Base-by-base conservation (phyloP, 331 rosid species). In the Phaseolus coccineus region DNA sequence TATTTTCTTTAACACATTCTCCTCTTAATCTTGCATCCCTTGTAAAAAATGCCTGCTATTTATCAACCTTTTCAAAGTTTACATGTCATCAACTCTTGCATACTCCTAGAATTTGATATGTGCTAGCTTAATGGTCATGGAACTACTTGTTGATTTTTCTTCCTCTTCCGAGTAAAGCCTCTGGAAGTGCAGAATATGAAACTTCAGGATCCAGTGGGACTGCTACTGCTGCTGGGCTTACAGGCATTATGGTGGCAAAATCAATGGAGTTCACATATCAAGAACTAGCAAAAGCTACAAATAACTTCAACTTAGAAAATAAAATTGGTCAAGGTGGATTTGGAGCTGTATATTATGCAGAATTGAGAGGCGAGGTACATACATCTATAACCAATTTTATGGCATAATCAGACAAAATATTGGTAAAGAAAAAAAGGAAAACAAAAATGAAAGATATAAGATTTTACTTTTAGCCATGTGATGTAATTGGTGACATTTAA, bases 291-390 rank as follows among this genome's bases (percentile, higher is more conserved):
- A 85, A 74, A 37, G 98, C 98, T 46, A 93, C 97, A 35, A 85
- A 90, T 82, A 69, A 93, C 85, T 93, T 93, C 69, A 91, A 87
- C 65, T 16, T 86, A 53, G 91, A 87, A 51, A 76, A 87, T 76
- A 90, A 93, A 85, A 93, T 91, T 56, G 98, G 97, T 53, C 87
- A 90, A 88, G 98, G 98, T 74, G 98, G 95, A 78, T 93, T 91
- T 40, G 97, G 93, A 79, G 87, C 90, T 30, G 95, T 93, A 46
- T 93, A 88, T 81, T 93, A 87, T 87, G 98, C 93, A 50, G 97
- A 93, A 71, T 71, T 93, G 67, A 83, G 97, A 90, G 98, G 97
- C 87, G 91, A 92, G 95, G 95, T 92, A 84, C n/a, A 86, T 25
- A 42, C 58, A 2, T 76, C 2, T 59, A 19, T 73, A 52, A 37